These are phyloP conservation scores for Calonectria hawksworthii DNA, from an alignment of 2,329 filamentous ascomycete species.

Conservation along the genomic window DNA sequence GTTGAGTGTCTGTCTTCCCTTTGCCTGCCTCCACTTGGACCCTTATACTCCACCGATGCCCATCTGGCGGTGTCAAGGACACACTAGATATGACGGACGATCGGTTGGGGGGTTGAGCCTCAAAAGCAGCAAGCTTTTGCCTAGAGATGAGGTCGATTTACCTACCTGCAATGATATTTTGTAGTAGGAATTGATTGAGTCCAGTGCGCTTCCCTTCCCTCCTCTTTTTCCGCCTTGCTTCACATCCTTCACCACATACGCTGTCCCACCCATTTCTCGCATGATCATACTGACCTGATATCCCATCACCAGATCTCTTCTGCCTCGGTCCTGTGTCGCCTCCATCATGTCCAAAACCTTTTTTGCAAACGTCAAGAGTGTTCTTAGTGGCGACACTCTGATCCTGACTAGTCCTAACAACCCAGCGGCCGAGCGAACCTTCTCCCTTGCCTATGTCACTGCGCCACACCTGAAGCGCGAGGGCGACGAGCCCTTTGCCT, in stretches of 20 bases:
- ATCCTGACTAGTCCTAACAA: conserved; percentile 87
- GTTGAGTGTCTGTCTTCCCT: conserved; percentile 20
- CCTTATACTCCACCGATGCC: conserved; percentile 5
- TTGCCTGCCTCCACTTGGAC: not conserved
- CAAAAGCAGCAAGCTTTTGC: conserved; percentile 10
- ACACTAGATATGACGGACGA: not conserved
- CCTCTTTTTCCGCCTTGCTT: not conserved
- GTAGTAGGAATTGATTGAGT: not conserved
- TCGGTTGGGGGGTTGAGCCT: conserved; percentile 29
- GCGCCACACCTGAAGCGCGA: conserved; percentile 90
- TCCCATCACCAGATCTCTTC: conserved; percentile 34
- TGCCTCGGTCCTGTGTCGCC: conserved; percentile 38
- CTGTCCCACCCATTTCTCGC: not conserved
- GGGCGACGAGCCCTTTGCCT: conserved; percentile 92
- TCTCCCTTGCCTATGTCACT: conserved; percentile 93
- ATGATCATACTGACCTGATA: conserved; percentile 33
- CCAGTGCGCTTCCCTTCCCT: not conserved
- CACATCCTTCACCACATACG: not conserved
- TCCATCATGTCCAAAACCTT: conserved; percentile 66
- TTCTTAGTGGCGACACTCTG: conserved; percentile 93
- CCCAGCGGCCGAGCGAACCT: conserved; percentile 83
- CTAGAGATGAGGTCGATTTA: not conserved
- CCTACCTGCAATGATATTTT: not conserved
- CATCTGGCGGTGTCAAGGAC: conserved; percentile 38
- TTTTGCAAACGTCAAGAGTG: conserved; percentile 88